Evolutionary conservation across 2,329 filamentous ascomycete species (phyloP).

Genomic region (Elsinoe arachidis): DNA sequence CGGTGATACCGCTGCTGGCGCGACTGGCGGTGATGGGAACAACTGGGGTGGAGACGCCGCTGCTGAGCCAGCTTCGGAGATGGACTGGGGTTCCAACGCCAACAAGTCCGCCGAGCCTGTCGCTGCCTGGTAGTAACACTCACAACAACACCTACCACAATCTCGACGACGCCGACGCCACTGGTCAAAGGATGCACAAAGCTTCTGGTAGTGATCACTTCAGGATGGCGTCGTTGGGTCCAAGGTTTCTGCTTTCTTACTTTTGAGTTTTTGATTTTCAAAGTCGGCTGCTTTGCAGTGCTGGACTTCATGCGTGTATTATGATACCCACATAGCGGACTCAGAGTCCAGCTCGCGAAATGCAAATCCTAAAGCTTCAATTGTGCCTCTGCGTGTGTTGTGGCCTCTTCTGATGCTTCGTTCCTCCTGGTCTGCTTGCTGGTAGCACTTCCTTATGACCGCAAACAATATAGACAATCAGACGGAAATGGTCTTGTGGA

Average conservation of each 20-base stretch:
- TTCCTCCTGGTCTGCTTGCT: no score
- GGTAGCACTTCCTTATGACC: no score
- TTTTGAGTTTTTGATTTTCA: not conserved
- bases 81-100: not conserved
- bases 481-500: no score
- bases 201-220: no score
- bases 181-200: no score
- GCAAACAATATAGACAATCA: no score
- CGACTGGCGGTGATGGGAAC: slow-evolving; percentile 16
- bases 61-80: not conserved
- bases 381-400: not conserved
- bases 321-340: not conserved
- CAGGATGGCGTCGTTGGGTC: no score
- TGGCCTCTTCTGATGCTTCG: not conserved
- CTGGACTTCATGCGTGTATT: not conserved
- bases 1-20: slow-evolving; percentile 13
- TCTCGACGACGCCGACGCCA: not conserved
- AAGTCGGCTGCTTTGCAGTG: not conserved
- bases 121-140: not conserved
- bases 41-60: slow-evolving; percentile 8
- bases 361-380: not conserved
- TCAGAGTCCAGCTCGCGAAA: not conserved
- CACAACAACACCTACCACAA: not conserved
- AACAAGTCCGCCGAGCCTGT: not conserved
- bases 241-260: not conserved